A percentile compares a stretch with the other conserved stretches of the same genome.
Evolutionary conservation across 352 stramenopile genomes (phyloP).

Genomic region (Pythium aristosporum): DNA sequence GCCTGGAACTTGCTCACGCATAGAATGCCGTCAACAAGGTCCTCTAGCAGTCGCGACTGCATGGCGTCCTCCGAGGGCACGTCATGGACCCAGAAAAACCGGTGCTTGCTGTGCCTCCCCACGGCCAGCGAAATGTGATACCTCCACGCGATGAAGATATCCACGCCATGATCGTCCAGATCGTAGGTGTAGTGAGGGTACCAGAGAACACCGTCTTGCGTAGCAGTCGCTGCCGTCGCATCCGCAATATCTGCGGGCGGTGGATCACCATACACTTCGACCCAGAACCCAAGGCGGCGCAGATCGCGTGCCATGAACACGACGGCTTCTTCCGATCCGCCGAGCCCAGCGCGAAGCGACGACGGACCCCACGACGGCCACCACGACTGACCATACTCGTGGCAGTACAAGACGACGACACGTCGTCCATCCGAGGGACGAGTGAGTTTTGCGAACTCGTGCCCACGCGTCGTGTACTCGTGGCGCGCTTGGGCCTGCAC

Average conservation of each 20-base stretch:
- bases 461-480: slow-evolving; percentile 30
- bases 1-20: slow-evolving; percentile 83
- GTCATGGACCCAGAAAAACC: slow-evolving; percentile 88
- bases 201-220: slow-evolving; percentile 49
- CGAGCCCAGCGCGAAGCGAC: slow-evolving; percentile 65
- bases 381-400: slow-evolving; percentile 91
- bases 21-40: slow-evolving; percentile 65
- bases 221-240: slow-evolving; percentile 21
- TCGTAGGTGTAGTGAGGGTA: slow-evolving; percentile 79
- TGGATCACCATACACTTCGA: slow-evolving; percentile 87
- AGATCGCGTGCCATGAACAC: slow-evolving; percentile 86
- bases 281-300: slow-evolving; percentile 72
- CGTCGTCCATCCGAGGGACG: slow-evolving; percentile 26
- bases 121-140: slow-evolving; percentile 84
- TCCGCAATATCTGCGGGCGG: slow-evolving; percentile 36
- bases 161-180: slow-evolving; percentile 43
- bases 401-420: slow-evolving; percentile 86
- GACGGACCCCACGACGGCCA: slow-evolving; percentile 87
- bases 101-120: slow-evolving; percentile 30
- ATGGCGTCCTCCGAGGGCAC: slow-evolving; percentile 38
- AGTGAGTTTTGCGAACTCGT: slow-evolving; percentile 30
- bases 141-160: slow-evolving; percentile 91
- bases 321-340: slow-evolving; percentile 91
- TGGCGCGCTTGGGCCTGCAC: slow-evolving; percentile 37
- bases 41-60: slow-evolving; percentile 34